Conservation (phyloP, 352 stramenopile genomes). For the Albugo candida region DNA sequence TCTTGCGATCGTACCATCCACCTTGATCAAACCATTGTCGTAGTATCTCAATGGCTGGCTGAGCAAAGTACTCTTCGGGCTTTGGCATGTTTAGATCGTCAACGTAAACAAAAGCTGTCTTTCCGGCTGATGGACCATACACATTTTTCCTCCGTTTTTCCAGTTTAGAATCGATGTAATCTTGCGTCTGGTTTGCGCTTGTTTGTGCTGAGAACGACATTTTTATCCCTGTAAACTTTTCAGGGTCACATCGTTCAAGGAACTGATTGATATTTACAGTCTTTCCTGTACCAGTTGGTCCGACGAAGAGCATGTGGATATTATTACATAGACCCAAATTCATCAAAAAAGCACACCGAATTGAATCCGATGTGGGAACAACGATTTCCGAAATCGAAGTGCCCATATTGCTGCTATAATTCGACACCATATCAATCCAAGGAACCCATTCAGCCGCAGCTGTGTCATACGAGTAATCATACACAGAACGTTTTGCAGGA, state of each 20-base stretch:
- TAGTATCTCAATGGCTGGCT: constrained; percentile 89
- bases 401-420: constrained; percentile 47
- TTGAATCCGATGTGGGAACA: constrained; percentile 84
- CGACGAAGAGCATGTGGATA: constrained; percentile 86
- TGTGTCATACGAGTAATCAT: constrained; percentile 84
- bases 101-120: constrained; percentile 85
- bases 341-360: constrained; percentile 85
- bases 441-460: constrained; percentile 59
- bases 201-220: constrained; percentile 88
- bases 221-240: constrained; percentile 83
- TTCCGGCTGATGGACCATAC: constrained; percentile 80
- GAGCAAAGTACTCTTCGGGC: constrained; percentile 84
- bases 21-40: constrained; percentile 89
- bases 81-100: constrained; percentile 94
- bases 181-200: constrained; percentile 83
- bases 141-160: constrained; percentile 87
- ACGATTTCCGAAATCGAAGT: constrained; percentile 84
- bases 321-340: constrained; percentile 59
- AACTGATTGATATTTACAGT: constrained; percentile 89
- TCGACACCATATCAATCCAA: constrained; percentile 83
- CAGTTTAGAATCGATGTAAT: constrained; percentile 87
- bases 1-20: constrained; percentile 90
- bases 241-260: constrained; percentile 66
- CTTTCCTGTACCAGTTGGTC: constrained; percentile 87
- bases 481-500: constrained; percentile 48